Base-by-base conservation (phyloP, 2,329 filamentous ascomycete species). In the Fusarium sp. region DNA sequence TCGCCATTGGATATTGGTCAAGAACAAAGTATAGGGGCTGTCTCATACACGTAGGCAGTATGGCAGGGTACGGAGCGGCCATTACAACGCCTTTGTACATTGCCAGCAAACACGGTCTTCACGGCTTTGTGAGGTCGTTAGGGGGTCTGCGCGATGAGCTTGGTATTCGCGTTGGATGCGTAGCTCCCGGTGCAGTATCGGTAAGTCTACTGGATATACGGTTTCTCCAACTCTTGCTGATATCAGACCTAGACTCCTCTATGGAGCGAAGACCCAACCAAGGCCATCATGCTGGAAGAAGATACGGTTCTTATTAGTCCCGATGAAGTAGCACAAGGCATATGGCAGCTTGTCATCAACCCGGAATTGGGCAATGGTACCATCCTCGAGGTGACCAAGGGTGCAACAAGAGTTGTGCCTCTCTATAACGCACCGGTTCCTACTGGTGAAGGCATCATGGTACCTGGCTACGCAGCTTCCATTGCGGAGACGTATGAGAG, bases 1-100 rank as follows among this genome's bases (percentile, higher is more conserved):
- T 82, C 27, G 81, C 79, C 37, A 75, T 82, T 34, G 73, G 76
- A 5, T 67, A 81, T 64, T 82, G 81, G 80, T 78, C 77, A 11
- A 70, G 73, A 63, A 70, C 63, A 37, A 74, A 72, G 48, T 63
- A 69, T 12, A 66, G 70, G 3, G 80, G 77, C 2, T 75, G 72
- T 46, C 53, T 82, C 27, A 63, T 81, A 23, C 72, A 77, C 45
- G 74, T 81, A 12, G 75, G 78, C 32, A 81, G 79, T 59, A 75
- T 81, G 34, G 78, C 77, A 2, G 79, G 78, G 2, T 75, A 80
- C 55, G 66, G 70, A 2, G 64, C 70, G 3, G 70, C 61, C 12
- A 72, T 78, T 37, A 71, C 72, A 21, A 77, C 78, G 13, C 80
- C 80, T 11, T 63, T 82, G 21, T 82, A 82, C 62, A 73, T 75